These are phyloP conservation scores for Ustilago nuda DNA, from an alignment of 1,284 basidiomycete species.

Conservation along the genomic window DNA sequence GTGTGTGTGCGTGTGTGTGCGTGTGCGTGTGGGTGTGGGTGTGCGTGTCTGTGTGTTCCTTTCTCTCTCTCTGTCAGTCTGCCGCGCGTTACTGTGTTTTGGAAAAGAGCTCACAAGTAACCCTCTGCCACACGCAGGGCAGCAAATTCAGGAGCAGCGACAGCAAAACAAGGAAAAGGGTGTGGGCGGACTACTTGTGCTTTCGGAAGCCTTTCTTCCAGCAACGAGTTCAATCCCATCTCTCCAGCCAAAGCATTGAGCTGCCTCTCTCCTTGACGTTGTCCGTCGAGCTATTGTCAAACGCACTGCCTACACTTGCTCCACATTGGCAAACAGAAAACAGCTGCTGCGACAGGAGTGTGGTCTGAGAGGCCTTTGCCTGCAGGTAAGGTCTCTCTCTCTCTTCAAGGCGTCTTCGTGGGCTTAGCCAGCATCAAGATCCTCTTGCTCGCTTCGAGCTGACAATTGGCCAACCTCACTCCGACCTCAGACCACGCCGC, in stretches of 20 bases:
- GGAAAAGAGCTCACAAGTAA: neutral
- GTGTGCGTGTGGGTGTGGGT: neutral
- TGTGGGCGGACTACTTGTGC: conserved; percentile 2
- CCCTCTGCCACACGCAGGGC: neutral
- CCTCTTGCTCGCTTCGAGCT: no score
- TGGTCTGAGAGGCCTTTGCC: neutral
- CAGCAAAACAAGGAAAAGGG: neutral
- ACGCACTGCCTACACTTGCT: neutral
- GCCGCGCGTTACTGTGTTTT: conserved; percentile 1
- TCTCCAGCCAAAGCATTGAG: neutral
- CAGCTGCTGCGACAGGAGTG: neutral
- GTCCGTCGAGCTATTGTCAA: neutral
- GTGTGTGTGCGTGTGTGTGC: neutral
- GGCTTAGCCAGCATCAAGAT: neutral
- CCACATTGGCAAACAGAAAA: neutral
- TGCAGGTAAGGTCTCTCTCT: neutral
- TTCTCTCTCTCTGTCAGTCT: neutral
- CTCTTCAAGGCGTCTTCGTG: neutral
- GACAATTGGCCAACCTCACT: no score
- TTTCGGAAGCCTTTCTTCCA: conserved; percentile 4
- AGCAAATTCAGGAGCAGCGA: neutral
- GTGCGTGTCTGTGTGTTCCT: conserved; percentile 2
- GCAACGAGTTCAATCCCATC: neutral
- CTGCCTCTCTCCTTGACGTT: neutral
- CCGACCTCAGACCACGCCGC: no score